Conservation (phyloP, 129 eudicot genomes). For the carrot (Daucus carota) region DNA sequence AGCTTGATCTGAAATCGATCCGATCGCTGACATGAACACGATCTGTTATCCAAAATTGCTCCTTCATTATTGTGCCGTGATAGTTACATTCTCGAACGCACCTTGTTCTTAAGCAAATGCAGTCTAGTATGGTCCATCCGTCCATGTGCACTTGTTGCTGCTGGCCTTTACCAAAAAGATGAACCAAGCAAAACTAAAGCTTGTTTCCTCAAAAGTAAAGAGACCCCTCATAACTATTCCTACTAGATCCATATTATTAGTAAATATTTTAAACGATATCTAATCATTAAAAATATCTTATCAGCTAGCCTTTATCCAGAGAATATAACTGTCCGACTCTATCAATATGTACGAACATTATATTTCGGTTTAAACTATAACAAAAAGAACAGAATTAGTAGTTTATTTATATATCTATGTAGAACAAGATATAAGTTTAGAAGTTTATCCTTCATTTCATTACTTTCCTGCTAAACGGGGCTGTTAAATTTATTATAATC, state of each 20-base stretch:
- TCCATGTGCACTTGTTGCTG: not conserved
- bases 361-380: too few species aligned
- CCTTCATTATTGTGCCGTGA: too few species aligned
- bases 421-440: too few species aligned
- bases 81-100: not conserved
- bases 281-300: not conserved
- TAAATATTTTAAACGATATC: not conserved
- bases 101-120: not conserved
- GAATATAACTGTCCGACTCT: not conserved
- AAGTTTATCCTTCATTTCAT: too few species aligned
- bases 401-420: too few species aligned
- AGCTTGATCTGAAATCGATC: too few species aligned
- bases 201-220: not conserved
- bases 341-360: too few species aligned
- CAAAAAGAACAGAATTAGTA: too few species aligned
- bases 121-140: slow-evolving; percentile 1
- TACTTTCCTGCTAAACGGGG: not conserved
- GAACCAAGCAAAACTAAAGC: not conserved
- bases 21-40: too few species aligned
- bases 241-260: not conserved
- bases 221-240: not conserved
- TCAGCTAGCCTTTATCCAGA: not conserved
- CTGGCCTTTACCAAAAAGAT: not conserved
- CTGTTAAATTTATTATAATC: not conserved
- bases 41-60: too few species aligned